A percentile compares a stretch with the other conserved stretches of the same genome.
These are phyloP conservation scores for Wilhelminamyces savonicus DNA, from an alignment of 805 yeast genomes.

Conservation along the genomic window DNA sequence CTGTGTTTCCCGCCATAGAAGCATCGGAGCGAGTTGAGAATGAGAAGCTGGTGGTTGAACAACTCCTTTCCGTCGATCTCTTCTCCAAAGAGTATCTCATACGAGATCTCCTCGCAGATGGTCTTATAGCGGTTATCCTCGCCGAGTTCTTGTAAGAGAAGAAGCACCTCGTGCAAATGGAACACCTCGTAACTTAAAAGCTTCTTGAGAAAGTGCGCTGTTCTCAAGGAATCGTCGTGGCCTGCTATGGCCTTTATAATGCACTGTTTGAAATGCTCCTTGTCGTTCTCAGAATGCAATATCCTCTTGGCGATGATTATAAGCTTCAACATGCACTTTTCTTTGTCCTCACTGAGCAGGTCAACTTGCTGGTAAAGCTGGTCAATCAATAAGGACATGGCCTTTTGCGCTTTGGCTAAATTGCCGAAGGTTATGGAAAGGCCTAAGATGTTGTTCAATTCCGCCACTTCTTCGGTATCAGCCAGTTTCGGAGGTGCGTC, in stretches of 20 bases:
- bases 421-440: constrained; percentile 4
- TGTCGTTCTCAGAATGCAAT: constrained; percentile 1
- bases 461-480: constrained; percentile 10
- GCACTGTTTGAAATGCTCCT: constrained; percentile 4
- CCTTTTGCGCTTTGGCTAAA: constrained; percentile 1
- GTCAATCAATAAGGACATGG: constrained; percentile 2
- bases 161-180: no score
- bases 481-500: constrained; percentile 4
- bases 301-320: constrained; percentile 5
- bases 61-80: not conserved
- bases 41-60: constrained; percentile 6
- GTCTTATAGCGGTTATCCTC: constrained; percentile 3
- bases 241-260: not conserved
- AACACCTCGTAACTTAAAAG: constrained; percentile 11
- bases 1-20: constrained; percentile 7
- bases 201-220: constrained; percentile 8
- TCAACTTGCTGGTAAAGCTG: constrained; percentile 1
- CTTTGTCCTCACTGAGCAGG: constrained; percentile 7
- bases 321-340: constrained; percentile 9
- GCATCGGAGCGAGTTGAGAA: constrained; percentile 7
- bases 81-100: constrained; percentile 6
- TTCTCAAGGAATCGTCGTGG: not conserved
- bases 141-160: no score
- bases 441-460: constrained; percentile 7
- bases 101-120: constrained; percentile 1